phyloP scores from a whole-genome alignment of 805 yeast species.

The Lipomyces oligophaga region DNA sequence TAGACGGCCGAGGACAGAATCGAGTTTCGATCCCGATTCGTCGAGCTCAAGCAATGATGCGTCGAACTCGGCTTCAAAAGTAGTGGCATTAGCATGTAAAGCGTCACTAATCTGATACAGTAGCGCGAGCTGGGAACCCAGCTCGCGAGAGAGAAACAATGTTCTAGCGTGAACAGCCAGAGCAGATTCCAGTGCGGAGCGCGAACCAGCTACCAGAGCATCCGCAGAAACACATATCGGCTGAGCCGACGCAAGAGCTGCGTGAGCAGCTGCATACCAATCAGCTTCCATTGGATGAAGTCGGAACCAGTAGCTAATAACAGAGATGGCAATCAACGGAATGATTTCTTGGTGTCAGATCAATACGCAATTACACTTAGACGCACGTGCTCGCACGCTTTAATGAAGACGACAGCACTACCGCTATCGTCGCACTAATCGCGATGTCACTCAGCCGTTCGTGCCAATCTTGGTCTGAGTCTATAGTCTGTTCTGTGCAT shows the following conservation, averaged over 20 bases:
- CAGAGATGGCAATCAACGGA: neutral
- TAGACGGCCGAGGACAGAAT: constrained; percentile 37
- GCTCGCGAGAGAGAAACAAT: constrained; percentile 46
- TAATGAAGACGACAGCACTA: too few relatives aligned
- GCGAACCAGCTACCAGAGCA: constrained; percentile 39
- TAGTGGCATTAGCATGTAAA: constrained; percentile 24
- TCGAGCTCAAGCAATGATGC: constrained; percentile 37
- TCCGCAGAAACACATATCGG: constrained; percentile 52
- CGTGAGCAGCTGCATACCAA: constrained; percentile 49
- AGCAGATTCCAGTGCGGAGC: constrained; percentile 41
- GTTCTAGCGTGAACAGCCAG: constrained; percentile 45
- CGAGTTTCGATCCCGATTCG: constrained; percentile 36
- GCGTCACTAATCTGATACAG: constrained; percentile 37
- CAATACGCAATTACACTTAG: neutral
- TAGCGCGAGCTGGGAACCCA: constrained; percentile 47
- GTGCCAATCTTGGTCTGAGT: too few relatives aligned
- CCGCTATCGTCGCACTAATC: too few relatives aligned
- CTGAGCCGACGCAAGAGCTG: constrained; percentile 48
- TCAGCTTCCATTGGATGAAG: constrained; percentile 21
- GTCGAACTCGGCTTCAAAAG: constrained; percentile 32
- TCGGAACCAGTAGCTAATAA: neutral
- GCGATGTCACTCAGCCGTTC: too few relatives aligned
- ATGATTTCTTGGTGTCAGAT: neutral
- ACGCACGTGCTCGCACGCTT: too few relatives aligned
- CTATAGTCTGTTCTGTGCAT: too few relatives aligned